Conservation (phyloP, 345 rosid species). For the Physaria fendleri region DNA sequence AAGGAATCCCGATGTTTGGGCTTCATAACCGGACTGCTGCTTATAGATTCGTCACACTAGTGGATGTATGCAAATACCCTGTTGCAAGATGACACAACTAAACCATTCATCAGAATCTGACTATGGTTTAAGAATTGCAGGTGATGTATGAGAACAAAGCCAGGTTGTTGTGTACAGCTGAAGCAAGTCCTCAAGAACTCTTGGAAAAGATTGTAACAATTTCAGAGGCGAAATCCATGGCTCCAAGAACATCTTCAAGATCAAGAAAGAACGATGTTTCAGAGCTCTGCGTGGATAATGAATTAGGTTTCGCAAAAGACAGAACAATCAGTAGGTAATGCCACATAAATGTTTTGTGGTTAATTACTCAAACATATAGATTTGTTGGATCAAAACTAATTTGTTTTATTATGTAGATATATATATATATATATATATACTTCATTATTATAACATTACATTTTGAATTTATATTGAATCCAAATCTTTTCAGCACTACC, state of each 20-base stretch:
- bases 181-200: constrained; percentile 72
- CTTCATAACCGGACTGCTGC: constrained; percentile 84
- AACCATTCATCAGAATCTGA: neutral
- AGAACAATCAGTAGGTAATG: constrained; percentile 90
- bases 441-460: constrained; percentile 12
- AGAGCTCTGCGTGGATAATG: constrained; percentile 90
- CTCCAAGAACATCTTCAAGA: constrained; percentile 83
- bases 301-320: constrained; percentile 93
- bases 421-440: no score
- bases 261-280: constrained; percentile 69
- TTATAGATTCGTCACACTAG: constrained; percentile 86
- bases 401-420: constrained; percentile 40
- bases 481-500: neutral
- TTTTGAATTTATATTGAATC: constrained; percentile 12
- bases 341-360: neutral
- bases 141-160: constrained; percentile 92
- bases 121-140: constrained; percentile 33
- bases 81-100: neutral
- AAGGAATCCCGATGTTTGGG: constrained; percentile 77
- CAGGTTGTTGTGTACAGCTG: constrained; percentile 80
- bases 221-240: constrained; percentile 62
- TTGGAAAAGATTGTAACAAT: constrained; percentile 61
- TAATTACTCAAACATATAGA: neutral
- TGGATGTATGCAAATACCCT: constrained; percentile 52
- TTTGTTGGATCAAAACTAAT: neutral